Conservation (phyloP, 2,329 filamentous ascomycete species). For the Fusarium sp. region DNA sequence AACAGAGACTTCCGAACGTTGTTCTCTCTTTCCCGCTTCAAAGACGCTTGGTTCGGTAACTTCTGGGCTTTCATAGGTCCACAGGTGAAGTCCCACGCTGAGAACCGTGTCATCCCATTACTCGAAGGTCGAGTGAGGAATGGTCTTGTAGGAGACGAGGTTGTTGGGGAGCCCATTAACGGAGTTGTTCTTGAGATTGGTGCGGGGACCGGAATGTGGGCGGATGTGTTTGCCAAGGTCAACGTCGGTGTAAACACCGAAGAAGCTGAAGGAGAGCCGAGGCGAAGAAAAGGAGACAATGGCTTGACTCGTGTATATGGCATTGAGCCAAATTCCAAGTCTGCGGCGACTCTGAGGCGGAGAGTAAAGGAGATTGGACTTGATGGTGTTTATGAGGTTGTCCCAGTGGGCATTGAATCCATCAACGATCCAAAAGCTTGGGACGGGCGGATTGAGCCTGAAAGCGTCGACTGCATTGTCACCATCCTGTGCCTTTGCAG, state of each 20-base stretch:
- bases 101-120: constrained; percentile 63
- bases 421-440: constrained; percentile 58
- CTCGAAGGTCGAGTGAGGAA: constrained; percentile 62
- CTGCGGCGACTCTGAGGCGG: constrained; percentile 61
- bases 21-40: constrained; percentile 57
- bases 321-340: constrained; percentile 71
- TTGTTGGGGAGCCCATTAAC: constrained; percentile 54
- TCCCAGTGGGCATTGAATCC: constrained; percentile 73
- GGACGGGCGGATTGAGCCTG: constrained; percentile 62
- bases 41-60: constrained; percentile 67
- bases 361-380: constrained; percentile 66
- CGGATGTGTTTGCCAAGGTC: constrained; percentile 62
- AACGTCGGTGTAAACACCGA: constrained; percentile 21
- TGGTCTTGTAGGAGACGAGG: constrained; percentile 54
- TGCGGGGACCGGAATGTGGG: constrained; percentile 72
- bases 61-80: constrained; percentile 72
- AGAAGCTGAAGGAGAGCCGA: constrained; percentile 37
- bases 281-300: constrained; percentile 26
- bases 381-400: constrained; percentile 69
- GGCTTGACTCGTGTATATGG: constrained; percentile 67
- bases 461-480: constrained; percentile 70
- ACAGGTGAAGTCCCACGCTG: constrained; percentile 57
- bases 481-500: constrained; percentile 73
- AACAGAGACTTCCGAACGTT: constrained; percentile 54
- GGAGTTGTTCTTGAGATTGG: constrained; percentile 73